Base-by-base conservation (phyloP, 768 basidiomycete genomes). In the Cystobasidium ongulense region DNA sequence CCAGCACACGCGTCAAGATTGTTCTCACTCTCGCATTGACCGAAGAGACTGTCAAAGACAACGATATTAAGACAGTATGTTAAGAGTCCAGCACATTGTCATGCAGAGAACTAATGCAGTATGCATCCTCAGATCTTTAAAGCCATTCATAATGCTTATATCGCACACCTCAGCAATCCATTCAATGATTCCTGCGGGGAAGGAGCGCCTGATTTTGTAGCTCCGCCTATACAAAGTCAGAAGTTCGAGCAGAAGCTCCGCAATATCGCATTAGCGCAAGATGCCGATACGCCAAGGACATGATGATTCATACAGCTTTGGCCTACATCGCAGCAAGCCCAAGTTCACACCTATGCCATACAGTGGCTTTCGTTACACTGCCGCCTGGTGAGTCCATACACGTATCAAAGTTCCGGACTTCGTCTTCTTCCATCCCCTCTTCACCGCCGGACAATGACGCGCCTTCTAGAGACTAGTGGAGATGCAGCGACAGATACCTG, bases 121-220 rank as follows among this genome's bases (percentile, higher is more conserved):
- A n/a, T n/a, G n/a, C 23, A 70, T 73, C 17, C 70, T 39, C 77
- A 95, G 92, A 86, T 90, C 50, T 93, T 92, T 84, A 90, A 88
- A 79, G 90, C 92, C 10, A 81, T 94, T 66, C 92, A 95, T 79
- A 89, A 90, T 83, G 89, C 90, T 0, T 92, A 92, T 81, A 89
- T 91, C 76, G 84, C 85, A 39, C 86, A 92, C 27, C 85, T 91
- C 61, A 88, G 90, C 50, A 93, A 94, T 77, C 92, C 92, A 1
- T 93, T 95, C 82, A 57, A 31, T 29, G 35, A 71, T n/a, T 52
- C 68, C 2, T 52, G 35, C 27, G 27, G 8, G 7, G 29, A 54
- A 36, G 25, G 29, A 27, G 35, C 3, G 4, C 31, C 68, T 23
- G 68, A 71, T n/a, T 35, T 25, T 31, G 53, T 59, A 35, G 29